Percentiles rank a stretch among this genome's conserved stretches.
These are phyloP conservation scores for Marchantia polymorpha DNA, from an alignment of 225 moss, liverwort and hornwort genomes.

Conservation along the genomic window DNA sequence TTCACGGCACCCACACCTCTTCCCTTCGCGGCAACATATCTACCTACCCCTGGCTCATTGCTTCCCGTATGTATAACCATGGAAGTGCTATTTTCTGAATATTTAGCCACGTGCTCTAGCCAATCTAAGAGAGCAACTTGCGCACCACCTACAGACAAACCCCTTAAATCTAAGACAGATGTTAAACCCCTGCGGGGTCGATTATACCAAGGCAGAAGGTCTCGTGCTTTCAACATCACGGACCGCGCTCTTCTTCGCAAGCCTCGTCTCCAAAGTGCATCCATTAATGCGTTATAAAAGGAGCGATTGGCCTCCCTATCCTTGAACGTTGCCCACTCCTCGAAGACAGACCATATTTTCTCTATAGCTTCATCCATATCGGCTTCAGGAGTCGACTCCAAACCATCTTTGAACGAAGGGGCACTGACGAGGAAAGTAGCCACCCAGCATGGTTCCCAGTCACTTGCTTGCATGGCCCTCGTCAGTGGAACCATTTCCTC, in stretches of 20 bases:
- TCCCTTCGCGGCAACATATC: slow-evolving; percentile 44
- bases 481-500: slow-evolving; percentile 54
- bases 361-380: slow-evolving; percentile 37
- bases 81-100: slow-evolving; percentile 44
- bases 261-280: slow-evolving; percentile 77
- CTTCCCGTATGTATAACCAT: slow-evolving; percentile 47
- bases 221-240: slow-evolving; percentile 61
- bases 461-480: slow-evolving; percentile 60
- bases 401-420: slow-evolving; percentile 29
- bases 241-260: slow-evolving; percentile 58
- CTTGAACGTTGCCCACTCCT: slow-evolving; percentile 43
- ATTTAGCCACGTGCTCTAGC: slow-evolving; percentile 55
- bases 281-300: slow-evolving; percentile 79
- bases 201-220: slow-evolving; percentile 64
- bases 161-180: slow-evolving; percentile 71
- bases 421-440: slow-evolving; percentile 51
- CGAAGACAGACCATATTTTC: slow-evolving; percentile 58
- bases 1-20: slow-evolving; percentile 57
- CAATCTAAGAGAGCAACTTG: slow-evolving; percentile 77
- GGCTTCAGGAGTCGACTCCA: slow-evolving; percentile 14
- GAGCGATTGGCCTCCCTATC: slow-evolving; percentile 58
- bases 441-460: slow-evolving; percentile 64
- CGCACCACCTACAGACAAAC: slow-evolving; percentile 78
- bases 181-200: slow-evolving; percentile 60
- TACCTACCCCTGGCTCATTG: slow-evolving; percentile 28